Conservation (phyloP, 2,329 filamentous ascomycete genomes). For the Didymella segeticola region DNA sequence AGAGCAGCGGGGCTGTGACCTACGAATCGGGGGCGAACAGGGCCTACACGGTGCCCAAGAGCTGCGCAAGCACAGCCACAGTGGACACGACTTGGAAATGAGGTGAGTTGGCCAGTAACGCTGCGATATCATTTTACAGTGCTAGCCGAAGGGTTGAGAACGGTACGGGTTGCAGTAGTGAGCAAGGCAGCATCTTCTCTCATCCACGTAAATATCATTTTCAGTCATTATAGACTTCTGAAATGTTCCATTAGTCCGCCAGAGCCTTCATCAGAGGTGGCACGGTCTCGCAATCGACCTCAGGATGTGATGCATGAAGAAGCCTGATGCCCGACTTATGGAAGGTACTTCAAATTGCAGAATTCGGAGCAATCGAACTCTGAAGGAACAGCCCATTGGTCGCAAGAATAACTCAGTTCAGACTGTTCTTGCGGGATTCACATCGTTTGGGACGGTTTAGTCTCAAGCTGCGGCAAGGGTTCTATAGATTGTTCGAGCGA, state of each 20-base stretch:
- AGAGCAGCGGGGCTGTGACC: slow-evolving; percentile 55
- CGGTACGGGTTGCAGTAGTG: background rate
- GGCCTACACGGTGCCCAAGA: slow-evolving; percentile 44
- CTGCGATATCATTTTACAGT: background rate
- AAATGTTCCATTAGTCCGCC: slow-evolving; percentile 27
- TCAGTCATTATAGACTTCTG: slow-evolving; percentile 1
- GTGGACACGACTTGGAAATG: slow-evolving; percentile 37
- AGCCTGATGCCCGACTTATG: slow-evolving; percentile 27
- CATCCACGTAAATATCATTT: background rate
- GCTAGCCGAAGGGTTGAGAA: too few species aligned
- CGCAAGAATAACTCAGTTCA: too few species aligned
- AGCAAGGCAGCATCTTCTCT: background rate
- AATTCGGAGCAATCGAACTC: background rate
- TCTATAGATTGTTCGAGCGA: too few species aligned
- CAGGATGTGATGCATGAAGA: slow-evolving; percentile 26
- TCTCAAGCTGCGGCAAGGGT: too few species aligned
- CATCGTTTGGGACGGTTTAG: too few species aligned
- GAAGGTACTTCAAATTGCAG: slow-evolving; percentile 22
- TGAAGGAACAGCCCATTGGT: background rate
- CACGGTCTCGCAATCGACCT: slow-evolving; percentile 22
- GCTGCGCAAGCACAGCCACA: slow-evolving; percentile 25
- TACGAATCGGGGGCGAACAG: slow-evolving; percentile 55
- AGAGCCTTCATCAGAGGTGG: slow-evolving; percentile 27
- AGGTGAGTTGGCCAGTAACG: background rate
- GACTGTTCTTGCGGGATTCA: too few species aligned